Evolutionary conservation across 495 filamentous ascomycete genomes (phyloP), one percentile per base, ranked within the genome.

Genomic region (Annulohypoxylon nitens): DNA sequence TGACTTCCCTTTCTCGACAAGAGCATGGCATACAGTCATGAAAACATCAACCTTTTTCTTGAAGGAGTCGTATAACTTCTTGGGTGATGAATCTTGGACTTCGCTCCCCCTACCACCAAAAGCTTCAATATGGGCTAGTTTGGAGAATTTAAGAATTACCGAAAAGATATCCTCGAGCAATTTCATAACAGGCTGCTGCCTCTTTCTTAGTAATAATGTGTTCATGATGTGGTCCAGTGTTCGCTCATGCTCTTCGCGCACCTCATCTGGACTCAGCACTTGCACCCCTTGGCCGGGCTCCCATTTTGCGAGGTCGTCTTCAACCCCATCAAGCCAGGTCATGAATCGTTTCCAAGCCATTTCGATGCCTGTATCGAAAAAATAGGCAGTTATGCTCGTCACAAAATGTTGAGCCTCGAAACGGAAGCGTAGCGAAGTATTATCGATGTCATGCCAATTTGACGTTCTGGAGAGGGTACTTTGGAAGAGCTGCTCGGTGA

Each of bases 341-440:
- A 92, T 87, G 62, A 97, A 95, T 1, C 81, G 81, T 30, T 75
- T 78, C 94, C 95, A 97, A 1, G 88, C 88, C 4, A 84, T 85
- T 8, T 85, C 86, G 47, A 99, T 88, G 2, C 90, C 93, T 0
- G 89, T 86, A 36, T 94, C 91, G 65, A 94, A 93, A 76, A 93
- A 90, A 74, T 97, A 93, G 3, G 87, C 83, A 36, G 88, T 86
- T 0, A 97, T 72, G 8, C 88, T 86, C 7, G 85, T 80, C 23
- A 96, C 84, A 69, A 97, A 95, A 75, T 96, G 90, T 41, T 93
- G 89, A 0, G 93, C 90, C 70, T 97, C 92, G 36, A 91, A 84
- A 11, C 89, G 83, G 67, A 98, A 96, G 33, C 86, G 85, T 57
- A 88, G 83, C 48, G 86, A 84, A 2, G 86, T 72, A 54, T 77